Base-by-base conservation (phyloP, 805 yeast species). In the Metschnikowia proteae region DNA sequence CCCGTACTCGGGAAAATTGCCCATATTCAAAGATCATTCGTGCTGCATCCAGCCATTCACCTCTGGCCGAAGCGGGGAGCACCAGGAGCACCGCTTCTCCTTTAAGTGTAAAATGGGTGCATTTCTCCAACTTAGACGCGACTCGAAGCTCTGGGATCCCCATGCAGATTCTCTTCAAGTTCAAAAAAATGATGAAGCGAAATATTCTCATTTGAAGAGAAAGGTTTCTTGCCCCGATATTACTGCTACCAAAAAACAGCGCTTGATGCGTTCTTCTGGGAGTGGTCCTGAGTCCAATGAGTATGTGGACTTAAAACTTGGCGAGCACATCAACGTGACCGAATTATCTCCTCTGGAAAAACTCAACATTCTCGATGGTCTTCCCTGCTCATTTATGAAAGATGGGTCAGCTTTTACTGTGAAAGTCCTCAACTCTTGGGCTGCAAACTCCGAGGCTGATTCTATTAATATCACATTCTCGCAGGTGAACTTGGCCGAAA, bases 321-420 rank as follows among this genome's bases (percentile, higher is more conserved):
- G 51, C 30, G 51, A 48, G 22, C 33, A 39, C 11, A 38, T 49
- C 4, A 40, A 33, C n/a, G 40, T 25, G n/a, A 27, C 42, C 3
- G 42, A 39, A 6, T 32, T 51, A 11, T 43, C 50, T 3, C 11
- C 33, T 8, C 11, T 17, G 23, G 48, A 52, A 29, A 50, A 45
- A 33, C 31, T 39, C 5, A 32, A 29, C 7, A 56, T 56, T 11
- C 37, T 56, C 33, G 42, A 41, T 40, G 59, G 55, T 6, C 47
- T 51, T 10, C 48, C 46, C 8, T 53, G 59, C 26, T 51, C 57
- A 13, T 55, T 41, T 28, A 25, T 55, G 17, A 36, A 38, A 10
- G 44, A 44, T 23, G 58, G 58, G 4, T 49, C 55, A 3, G 29
- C 51, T 3, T 50, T 43, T 27, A 9, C 43, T 6, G 41, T 47